phyloP scores from a whole-genome alignment of 2,329 filamentous ascomycete genomes.

The Colletotrichum phormii region DNA sequence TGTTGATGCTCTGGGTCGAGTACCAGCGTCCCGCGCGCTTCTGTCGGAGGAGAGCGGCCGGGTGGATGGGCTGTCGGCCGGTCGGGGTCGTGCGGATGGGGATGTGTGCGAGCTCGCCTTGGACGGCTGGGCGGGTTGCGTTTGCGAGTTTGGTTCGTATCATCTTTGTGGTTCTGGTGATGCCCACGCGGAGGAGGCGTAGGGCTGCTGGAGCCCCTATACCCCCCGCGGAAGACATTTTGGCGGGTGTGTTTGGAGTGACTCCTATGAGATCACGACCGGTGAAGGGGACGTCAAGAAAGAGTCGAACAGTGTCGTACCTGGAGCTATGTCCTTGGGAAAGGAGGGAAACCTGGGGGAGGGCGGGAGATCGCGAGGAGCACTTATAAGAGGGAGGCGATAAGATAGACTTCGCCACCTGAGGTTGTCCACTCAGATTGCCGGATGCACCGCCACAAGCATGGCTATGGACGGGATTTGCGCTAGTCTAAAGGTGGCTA shows the following conservation, averaged over 20 bases:
- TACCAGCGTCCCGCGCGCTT: slow-evolving; percentile 61
- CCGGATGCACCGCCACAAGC: slow-evolving; percentile 50
- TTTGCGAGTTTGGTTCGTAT: slow-evolving; percentile 62
- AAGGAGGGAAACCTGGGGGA: not conserved
- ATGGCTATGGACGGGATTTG: slow-evolving; percentile 39
- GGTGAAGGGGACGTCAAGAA: not conserved
- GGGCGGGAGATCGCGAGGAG: slow-evolving; percentile 39
- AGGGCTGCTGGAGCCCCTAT: slow-evolving; percentile 68
- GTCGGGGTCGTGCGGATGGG: slow-evolving; percentile 53
- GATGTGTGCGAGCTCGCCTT: slow-evolving; percentile 59
- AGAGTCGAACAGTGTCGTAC: not conserved
- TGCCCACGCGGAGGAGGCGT: slow-evolving; percentile 64
- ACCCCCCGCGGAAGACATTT: slow-evolving; percentile 68
- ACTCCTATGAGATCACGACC: slow-evolving; percentile 26
- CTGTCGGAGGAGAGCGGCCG: slow-evolving; percentile 61
- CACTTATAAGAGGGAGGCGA: slow-evolving; percentile 36
- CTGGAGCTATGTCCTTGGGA: not conserved
- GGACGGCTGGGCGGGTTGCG: slow-evolving; percentile 55
- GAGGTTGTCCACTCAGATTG: slow-evolving; percentile 23
- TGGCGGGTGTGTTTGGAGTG: slow-evolving; percentile 42
- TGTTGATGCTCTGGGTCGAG: slow-evolving; percentile 59
- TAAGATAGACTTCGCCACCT: slow-evolving; percentile 43
- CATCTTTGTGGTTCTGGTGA: slow-evolving; percentile 62
- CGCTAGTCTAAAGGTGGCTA: slow-evolving; percentile 41
- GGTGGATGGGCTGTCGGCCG: slow-evolving; percentile 64